Evolutionary conservation across 768 basidiomycete genomes (phyloP).

Genomic region (Epithele typhae): DNA sequence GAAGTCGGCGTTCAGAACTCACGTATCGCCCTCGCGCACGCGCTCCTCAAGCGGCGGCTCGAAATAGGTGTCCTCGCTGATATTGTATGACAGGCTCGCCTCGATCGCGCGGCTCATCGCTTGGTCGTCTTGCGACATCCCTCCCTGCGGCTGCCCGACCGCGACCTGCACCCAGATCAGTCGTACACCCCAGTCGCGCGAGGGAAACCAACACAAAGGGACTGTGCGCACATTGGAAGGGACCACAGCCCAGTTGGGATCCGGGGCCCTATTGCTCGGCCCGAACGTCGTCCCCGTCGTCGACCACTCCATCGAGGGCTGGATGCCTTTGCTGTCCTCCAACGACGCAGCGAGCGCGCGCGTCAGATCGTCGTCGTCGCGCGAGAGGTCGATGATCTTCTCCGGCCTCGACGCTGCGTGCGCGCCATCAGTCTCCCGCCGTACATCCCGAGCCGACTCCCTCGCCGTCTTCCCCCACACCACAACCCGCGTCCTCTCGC

Average conservation of each 20-base stretch:
- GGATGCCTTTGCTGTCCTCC: conserved; percentile 36
- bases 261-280: conserved; percentile 55
- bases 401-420: conserved; percentile 28
- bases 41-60: conserved; percentile 48
- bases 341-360: conserved; percentile 54
- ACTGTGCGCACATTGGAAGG: conserved; percentile 51
- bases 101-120: conserved; percentile 66
- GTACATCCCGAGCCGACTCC: no score
- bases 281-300: conserved; percentile 45
- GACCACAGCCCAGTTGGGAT: conserved; percentile 68
- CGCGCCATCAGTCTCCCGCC: no score
- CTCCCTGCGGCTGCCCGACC: conserved; percentile 14
- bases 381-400: conserved; percentile 55
- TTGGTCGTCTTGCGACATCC: conserved; percentile 53
- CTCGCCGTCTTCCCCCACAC: background rate
- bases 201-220: background rate
- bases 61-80: conserved; percentile 44
- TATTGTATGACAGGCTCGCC: conserved; percentile 51
- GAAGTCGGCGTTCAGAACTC: no score
- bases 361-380: conserved; percentile 49
- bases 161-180: conserved; percentile 2
- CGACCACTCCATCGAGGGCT: no score
- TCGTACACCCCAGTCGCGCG: background rate
- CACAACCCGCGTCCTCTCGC: background rate
- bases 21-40: conserved; percentile 57